Conservation (phyloP, 345 rosid species). For the Barbarea vulgaris region DNA sequence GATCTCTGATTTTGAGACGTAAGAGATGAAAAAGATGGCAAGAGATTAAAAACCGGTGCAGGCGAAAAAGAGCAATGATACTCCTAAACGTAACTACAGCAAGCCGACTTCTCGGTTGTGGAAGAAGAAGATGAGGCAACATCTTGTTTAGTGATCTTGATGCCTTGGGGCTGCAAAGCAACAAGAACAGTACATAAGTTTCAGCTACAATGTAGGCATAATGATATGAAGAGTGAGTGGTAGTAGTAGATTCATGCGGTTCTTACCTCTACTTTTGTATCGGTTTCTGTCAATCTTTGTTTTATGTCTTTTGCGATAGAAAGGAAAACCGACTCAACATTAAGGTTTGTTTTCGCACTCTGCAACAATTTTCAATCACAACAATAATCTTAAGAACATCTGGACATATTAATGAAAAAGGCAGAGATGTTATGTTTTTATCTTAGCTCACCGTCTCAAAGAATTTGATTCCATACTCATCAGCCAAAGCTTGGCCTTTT, state of each 20-base stretch:
- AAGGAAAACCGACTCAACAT: constrained; percentile 63
- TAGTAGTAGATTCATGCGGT: background rate
- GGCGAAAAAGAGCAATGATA: constrained; percentile 30
- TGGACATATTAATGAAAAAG: background rate
- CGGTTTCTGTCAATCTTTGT: constrained; percentile 55
- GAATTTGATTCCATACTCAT: constrained; percentile 62
- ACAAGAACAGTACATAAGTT: background rate
- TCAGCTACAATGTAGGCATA: background rate
- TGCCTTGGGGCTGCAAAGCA: constrained; percentile 57
- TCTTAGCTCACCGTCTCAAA: constrained; percentile 57
- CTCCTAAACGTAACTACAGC: constrained; percentile 57
- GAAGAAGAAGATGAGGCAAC: constrained; percentile 47
- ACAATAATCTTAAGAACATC: background rate
- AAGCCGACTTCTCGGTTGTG: constrained; percentile 61
- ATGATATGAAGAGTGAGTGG: background rate
- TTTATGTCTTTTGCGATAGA: constrained; percentile 62
- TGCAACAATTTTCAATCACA: constrained; percentile 38
- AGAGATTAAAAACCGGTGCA: constrained; percentile 16
- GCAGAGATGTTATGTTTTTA: background rate
- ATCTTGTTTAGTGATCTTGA: constrained; percentile 70
- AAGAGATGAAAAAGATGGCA: constrained; percentile 35
- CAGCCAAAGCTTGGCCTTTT: constrained; percentile 62
- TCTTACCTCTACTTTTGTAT: constrained; percentile 42
- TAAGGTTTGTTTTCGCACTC: constrained; percentile 63
- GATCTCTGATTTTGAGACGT: constrained; percentile 40